A percentile compares a stretch with the other conserved stretches of the same genome.
These are phyloP conservation scores for Calonectria pseudoreteaudii DNA, from an alignment of 2,329 filamentous ascomycete genomes.

Conservation along the genomic window DNA sequence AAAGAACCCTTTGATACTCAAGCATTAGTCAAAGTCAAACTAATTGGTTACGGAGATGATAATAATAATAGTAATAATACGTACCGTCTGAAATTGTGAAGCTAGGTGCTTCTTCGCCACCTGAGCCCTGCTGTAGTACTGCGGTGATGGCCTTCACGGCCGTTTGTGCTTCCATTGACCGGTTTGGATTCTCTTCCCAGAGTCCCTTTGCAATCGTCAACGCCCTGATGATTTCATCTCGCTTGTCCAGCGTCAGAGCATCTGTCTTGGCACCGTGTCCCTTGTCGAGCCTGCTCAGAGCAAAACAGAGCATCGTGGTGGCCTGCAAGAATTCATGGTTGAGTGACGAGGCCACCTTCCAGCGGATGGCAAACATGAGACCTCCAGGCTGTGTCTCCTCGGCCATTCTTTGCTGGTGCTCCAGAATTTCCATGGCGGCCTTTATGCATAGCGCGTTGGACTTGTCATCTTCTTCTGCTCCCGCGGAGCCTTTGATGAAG, in stretches of 20 bases:
- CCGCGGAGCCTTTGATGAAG: background rate
- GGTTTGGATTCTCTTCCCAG: slow-evolving; percentile 12
- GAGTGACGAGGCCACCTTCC: slow-evolving; percentile 31
- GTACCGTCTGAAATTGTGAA: background rate
- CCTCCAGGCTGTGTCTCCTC: slow-evolving; percentile 33
- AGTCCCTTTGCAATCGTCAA: background rate
- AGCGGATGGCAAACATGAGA: slow-evolving; percentile 34
- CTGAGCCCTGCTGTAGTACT: background rate
- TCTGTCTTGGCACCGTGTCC: background rate
- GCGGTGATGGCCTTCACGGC: slow-evolving; percentile 8
- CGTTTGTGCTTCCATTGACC: slow-evolving; percentile 11
- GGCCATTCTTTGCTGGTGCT: slow-evolving; percentile 29
- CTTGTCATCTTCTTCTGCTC: background rate
- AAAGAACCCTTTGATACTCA: background rate
- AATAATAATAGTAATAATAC: background rate
- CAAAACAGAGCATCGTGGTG: slow-evolving; percentile 35
- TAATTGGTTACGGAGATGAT: background rate
- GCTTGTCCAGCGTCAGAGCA: background rate
- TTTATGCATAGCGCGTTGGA: slow-evolving; percentile 19
- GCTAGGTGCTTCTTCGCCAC: too few relatives aligned
- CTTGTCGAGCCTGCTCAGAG: slow-evolving; percentile 17
- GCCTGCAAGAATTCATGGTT: slow-evolving; percentile 33
- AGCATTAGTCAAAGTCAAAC: background rate
- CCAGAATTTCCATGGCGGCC: slow-evolving; percentile 29
- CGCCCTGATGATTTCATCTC: background rate